Conservation (phyloP, 805 yeast genomes). For the Candida pini region DNA sequence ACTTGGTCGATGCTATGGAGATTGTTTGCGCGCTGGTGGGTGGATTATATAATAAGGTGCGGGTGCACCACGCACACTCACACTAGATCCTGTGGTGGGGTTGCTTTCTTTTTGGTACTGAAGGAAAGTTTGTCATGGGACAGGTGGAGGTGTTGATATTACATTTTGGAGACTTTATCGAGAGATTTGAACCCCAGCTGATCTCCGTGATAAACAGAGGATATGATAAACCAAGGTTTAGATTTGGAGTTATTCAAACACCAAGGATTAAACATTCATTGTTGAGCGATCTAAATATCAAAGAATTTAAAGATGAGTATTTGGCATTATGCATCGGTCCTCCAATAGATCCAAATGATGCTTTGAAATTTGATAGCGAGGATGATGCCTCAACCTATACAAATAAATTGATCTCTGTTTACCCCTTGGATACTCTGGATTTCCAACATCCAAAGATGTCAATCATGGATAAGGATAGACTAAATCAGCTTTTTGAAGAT, state of each 20-base stretch:
- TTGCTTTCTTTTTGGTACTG: too few species aligned
- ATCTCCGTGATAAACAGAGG: conserved; percentile 40
- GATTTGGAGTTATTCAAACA: conserved; percentile 36
- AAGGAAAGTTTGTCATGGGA: too few species aligned
- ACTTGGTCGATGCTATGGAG: too few species aligned
- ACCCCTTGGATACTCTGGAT: conserved; percentile 9
- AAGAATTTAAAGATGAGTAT: conserved; percentile 20
- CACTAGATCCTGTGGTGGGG: too few species aligned
- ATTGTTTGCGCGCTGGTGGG: too few species aligned
- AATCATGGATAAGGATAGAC: conserved; percentile 1
- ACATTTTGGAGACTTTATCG: too few species aligned
- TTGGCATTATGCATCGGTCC: conserved; percentile 24
- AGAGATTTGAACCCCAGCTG: conserved; percentile 22
- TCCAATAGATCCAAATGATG: conserved; percentile 1
- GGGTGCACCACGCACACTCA: too few species aligned
- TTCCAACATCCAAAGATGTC: not conserved
- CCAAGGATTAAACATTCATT: conserved; percentile 34
- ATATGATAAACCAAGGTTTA: conserved; percentile 41
- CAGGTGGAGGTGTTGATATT: too few species aligned
- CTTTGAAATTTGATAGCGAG: conserved; percentile 1
- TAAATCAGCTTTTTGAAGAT: conserved; percentile 24
- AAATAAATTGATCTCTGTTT: conserved; percentile 9
- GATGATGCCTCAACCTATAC: conserved; percentile 19
- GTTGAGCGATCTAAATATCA: conserved; percentile 21
- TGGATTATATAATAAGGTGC: too few species aligned